These are phyloP conservation scores for Herpetospermum pedunculosum DNA, from an alignment of 306 rosid species.

Conservation along the genomic window DNA sequence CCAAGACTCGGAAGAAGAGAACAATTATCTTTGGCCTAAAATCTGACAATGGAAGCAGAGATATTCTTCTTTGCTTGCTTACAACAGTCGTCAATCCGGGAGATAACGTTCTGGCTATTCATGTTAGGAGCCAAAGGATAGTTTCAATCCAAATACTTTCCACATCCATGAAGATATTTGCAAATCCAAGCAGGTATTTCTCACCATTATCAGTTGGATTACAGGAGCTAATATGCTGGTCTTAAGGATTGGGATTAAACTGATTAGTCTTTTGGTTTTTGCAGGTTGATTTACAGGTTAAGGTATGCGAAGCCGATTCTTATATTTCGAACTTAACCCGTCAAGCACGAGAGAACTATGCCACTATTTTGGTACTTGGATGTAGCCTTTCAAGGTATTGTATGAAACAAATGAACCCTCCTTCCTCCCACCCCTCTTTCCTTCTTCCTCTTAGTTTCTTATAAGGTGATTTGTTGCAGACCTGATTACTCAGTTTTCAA, in stretches of 20 bases:
- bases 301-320: conserved; percentile 25
- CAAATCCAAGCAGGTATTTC: too few relatives aligned
- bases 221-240: background rate
- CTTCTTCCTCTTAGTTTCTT: conserved; percentile 6
- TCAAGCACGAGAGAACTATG: conserved; percentile 29
- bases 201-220: background rate
- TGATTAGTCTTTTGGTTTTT: background rate
- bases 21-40: conserved; percentile 25
- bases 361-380: conserved; percentile 31
- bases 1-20: conserved; percentile 16
- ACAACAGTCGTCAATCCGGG: conserved; percentile 15
- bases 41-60: conserved; percentile 25
- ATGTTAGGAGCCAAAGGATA: conserved; percentile 18
- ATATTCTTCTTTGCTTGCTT: conserved; percentile 25
- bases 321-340: conserved; percentile 26
- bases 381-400: conserved; percentile 31
- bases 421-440: background rate
- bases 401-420: background rate
- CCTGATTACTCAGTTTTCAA: conserved; percentile 18
- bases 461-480: conserved; percentile 15
- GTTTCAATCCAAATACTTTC: conserved; percentile 35
- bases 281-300: conserved; percentile 40
- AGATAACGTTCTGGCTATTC: conserved; percentile 31
- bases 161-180: conserved; percentile 42
- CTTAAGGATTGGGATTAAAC: background rate